A percentile compares a stretch with the other conserved stretches of the same genome.
Evolutionary conservation across 2,329 filamentous ascomycete species (phyloP).

Genomic region (Talaromyces piceae): DNA sequence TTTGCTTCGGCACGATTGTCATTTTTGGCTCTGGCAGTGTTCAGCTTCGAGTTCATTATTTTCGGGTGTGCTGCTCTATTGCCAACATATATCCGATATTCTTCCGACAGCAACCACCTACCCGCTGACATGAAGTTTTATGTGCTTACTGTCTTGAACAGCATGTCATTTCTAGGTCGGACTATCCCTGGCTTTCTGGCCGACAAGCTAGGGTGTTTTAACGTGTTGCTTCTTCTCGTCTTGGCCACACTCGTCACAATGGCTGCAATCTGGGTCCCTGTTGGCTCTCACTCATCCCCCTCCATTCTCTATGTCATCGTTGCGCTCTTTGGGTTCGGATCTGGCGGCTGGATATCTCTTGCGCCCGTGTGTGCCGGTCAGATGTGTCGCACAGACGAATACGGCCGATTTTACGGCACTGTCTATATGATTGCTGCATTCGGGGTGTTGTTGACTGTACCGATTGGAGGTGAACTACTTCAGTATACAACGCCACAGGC

Average conservation of each 20-base stretch:
- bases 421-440: slow-evolving; percentile 42
- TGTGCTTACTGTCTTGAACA: slow-evolving; percentile 40
- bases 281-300: slow-evolving; percentile 32
- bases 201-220: slow-evolving; percentile 41
- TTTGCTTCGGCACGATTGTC: slow-evolving; percentile 37
- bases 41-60: slow-evolving; percentile 43
- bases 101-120: not conserved
- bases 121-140: slow-evolving; percentile 37
- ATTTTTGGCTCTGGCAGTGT: slow-evolving; percentile 37
- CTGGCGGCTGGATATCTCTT: slow-evolving; percentile 42
- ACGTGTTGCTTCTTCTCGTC: slow-evolving; percentile 34
- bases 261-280: slow-evolving; percentile 39
- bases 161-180: slow-evolving; percentile 37
- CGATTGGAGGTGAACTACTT: slow-evolving; percentile 41
- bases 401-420: slow-evolving; percentile 43
- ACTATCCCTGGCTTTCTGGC: slow-evolving; percentile 38
- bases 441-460: slow-evolving; percentile 40
- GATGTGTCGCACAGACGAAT: slow-evolving; percentile 41
- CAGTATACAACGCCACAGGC: slow-evolving; percentile 38
- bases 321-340: slow-evolving; percentile 44
- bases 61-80: slow-evolving; percentile 43
- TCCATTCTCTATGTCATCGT: slow-evolving; percentile 38
- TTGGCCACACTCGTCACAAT: slow-evolving; percentile 34
- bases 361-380: slow-evolving; percentile 41
- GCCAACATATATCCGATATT: slow-evolving; percentile 36